A percentile compares a stretch with the other conserved stretches of the same genome.
These are phyloP conservation scores for Durio zibethinus DNA, from an alignment of 345 rosid species.

Conservation along the genomic window DNA sequence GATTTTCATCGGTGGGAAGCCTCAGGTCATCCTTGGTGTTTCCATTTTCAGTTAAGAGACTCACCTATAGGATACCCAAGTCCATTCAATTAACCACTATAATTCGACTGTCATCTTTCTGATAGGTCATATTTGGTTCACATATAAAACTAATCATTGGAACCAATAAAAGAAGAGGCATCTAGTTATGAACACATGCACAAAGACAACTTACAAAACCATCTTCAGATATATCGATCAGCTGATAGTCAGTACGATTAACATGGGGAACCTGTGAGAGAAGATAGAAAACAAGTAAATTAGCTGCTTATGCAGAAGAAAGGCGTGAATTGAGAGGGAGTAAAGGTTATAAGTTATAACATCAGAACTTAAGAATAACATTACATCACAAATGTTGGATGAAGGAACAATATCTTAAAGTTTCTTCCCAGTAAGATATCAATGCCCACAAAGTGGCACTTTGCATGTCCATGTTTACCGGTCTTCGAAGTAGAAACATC, in stretches of 20 bases:
- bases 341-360: background rate
- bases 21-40: constrained; percentile 70
- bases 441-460: constrained; percentile 75
- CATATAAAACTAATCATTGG: background rate
- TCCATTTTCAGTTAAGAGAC: constrained; percentile 66
- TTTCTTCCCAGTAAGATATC: constrained; percentile 68
- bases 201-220: constrained; percentile 58
- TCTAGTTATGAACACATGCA: background rate
- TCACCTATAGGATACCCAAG: constrained; percentile 37
- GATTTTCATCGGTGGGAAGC: constrained; percentile 47
- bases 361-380: background rate
- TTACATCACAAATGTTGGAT: constrained; percentile 43
- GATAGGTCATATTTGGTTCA: background rate
- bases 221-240: constrained; percentile 73
- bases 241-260: constrained; percentile 67
- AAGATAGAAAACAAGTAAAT: background rate
- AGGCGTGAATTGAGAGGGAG: background rate
- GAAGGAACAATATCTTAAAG: constrained; percentile 77
- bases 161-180: background rate
- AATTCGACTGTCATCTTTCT: background rate
- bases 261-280: constrained; percentile 64
- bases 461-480: constrained; percentile 78
- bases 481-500: constrained; percentile 82
- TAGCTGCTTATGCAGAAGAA: background rate
- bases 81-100: background rate